phyloP scores from a whole-genome alignment of 192 early-diverging fungal genomes.

The Ambispora gerdemannii region DNA sequence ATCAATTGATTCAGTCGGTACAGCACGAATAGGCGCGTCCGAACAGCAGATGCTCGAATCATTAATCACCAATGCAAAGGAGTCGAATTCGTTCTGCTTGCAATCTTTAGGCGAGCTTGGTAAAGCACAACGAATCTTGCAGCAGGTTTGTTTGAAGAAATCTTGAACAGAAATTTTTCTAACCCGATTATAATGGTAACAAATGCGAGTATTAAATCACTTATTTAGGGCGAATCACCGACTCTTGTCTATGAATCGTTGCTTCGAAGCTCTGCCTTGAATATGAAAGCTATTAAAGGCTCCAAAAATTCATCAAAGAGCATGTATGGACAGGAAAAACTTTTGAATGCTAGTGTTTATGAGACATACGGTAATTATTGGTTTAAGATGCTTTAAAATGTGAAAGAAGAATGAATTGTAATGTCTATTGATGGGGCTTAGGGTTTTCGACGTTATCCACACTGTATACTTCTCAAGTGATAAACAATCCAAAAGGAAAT shows the following conservation, averaged over 20 bases:
- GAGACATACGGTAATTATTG: conserved; percentile 29
- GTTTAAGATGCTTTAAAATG: neutral
- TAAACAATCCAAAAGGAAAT: neutral
- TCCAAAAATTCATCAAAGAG: conserved; percentile 3
- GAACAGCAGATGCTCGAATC: conserved; percentile 32
- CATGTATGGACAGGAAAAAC: conserved; percentile 10
- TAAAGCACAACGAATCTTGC: conserved; percentile 21
- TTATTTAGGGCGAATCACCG: conserved; percentile 13
- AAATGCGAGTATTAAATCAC: neutral
- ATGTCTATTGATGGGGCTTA: neutral
- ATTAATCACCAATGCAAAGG: conserved; percentile 23
- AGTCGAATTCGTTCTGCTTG: conserved; percentile 9
- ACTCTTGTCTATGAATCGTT: conserved; percentile 26
- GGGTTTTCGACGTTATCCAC: neutral
- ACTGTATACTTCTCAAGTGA: conserved; percentile 14
- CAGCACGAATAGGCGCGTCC: neutral
- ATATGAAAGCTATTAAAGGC: neutral
- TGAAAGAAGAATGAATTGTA: neutral
- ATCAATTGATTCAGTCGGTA: neutral
- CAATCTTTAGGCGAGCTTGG: conserved; percentile 28
- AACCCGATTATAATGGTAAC: too few species aligned
- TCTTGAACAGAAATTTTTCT: neutral
- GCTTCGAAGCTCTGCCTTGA: conserved; percentile 19
- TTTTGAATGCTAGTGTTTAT: conserved; percentile 19
- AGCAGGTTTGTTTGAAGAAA: conserved; percentile 20